phyloP scores from a whole-genome alignment of 192 early-diverging fungal genomes.

The Podila horticola region DNA sequence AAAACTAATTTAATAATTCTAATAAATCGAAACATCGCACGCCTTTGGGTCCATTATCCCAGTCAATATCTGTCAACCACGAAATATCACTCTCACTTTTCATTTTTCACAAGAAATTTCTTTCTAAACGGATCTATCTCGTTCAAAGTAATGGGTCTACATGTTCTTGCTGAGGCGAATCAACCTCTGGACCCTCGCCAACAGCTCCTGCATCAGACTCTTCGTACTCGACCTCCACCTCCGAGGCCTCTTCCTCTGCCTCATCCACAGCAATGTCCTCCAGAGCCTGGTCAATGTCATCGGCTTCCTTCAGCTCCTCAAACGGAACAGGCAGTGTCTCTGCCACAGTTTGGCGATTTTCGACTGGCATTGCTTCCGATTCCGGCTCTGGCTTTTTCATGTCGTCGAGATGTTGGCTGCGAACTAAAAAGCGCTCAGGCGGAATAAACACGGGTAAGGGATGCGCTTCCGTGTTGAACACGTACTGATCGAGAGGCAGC shows the following conservation, averaged over 20 bases:
- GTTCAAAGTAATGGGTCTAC: neutral
- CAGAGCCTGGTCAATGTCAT: conserved; percentile 10
- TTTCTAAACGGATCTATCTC: too few species aligned
- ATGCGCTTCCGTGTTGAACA: conserved; percentile 97
- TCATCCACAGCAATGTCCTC: conserved; percentile 14
- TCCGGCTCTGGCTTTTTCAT: neutral
- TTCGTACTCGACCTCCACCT: conserved; percentile 31
- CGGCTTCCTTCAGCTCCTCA: neutral
- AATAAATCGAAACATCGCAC: too few species aligned
- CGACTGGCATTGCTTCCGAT: neutral
- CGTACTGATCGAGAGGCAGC: conserved; percentile 83
- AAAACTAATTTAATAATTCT: too few species aligned
- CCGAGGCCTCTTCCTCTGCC: conserved; percentile 2
- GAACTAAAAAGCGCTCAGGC: conserved; percentile 6
- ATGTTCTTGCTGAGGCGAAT: neutral
- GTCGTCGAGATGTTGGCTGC: neutral
- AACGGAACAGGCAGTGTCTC: neutral
- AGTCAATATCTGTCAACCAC: too few species aligned
- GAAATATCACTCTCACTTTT: too few species aligned
- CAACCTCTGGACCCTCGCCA: neutral
- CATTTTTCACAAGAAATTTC: too few species aligned
- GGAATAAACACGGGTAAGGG: conserved; percentile 77
- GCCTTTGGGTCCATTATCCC: too few species aligned
- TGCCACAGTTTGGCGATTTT: neutral
- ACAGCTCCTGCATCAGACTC: neutral